phyloP scores from a whole-genome alignment of 495 filamentous ascomycete genomes.

The Geopyxis carbonaria region DNA sequence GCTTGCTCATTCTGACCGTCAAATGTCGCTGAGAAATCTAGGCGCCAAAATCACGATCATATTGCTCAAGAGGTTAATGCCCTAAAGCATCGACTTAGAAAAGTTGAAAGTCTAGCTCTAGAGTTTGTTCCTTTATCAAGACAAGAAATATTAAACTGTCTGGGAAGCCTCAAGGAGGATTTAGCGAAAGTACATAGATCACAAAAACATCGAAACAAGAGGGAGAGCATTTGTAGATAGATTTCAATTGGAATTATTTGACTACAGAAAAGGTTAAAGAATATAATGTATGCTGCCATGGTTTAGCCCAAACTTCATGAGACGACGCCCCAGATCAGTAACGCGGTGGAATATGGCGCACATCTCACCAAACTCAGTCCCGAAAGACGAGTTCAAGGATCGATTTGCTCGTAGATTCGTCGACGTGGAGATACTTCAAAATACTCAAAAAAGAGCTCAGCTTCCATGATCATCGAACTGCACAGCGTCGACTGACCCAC shows the following conservation, averaged over 20 bases:
- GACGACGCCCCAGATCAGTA: neutral
- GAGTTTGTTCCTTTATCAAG: constrained; percentile 4
- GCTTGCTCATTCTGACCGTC: no score
- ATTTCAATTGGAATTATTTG: neutral
- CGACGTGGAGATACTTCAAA: constrained; percentile 5
- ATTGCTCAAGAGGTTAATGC: constrained; percentile 1
- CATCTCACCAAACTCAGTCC: constrained; percentile 1
- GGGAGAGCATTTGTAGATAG: constrained; percentile 1
- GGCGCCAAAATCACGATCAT: no score
- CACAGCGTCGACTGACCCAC: neutral
- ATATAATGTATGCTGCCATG: constrained; percentile 5
- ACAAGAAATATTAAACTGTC: constrained; percentile 1
- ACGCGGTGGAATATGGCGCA: constrained; percentile 3
- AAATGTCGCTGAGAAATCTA: no score
- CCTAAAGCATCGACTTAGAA: constrained; percentile 2
- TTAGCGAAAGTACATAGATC: neutral
- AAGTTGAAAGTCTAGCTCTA: constrained; percentile 1
- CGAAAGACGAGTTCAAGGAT: constrained; percentile 1
- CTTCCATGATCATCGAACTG: constrained; percentile 6
- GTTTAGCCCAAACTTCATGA: constrained; percentile 4
- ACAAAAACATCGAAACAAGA: constrained; percentile 4
- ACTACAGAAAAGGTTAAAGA: neutral
- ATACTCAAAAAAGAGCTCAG: neutral
- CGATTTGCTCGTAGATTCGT: constrained; percentile 3
- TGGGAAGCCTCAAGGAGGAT: constrained; percentile 1